Conservation (phyloP, 208 protist genomes). For the Acanthamoeba royreba region DNA sequence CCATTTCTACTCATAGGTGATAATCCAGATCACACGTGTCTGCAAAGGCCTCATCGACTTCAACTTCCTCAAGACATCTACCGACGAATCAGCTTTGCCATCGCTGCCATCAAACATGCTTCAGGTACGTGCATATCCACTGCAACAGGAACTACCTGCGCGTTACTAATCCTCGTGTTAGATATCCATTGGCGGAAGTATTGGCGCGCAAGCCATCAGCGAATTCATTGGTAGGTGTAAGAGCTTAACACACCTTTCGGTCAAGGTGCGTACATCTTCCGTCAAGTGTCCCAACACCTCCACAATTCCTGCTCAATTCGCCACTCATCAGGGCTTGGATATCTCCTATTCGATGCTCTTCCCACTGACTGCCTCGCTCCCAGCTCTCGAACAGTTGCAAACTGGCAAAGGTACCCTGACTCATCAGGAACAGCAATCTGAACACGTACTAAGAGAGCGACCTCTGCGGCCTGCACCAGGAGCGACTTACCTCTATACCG, state of each 20-base stretch:
- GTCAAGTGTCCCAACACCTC: no score
- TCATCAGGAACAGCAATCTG: neutral
- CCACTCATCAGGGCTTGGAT: neutral
- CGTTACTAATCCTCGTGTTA: neutral
- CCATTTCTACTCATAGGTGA: neutral
- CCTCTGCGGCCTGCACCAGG: neutral
- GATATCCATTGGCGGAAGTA: neutral
- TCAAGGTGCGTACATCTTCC: neutral
- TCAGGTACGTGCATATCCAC: neutral
- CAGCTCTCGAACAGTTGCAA: neutral
- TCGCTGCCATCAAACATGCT: neutral
- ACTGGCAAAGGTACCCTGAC: neutral
- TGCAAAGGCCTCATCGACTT: neutral
- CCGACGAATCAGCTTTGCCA: neutral
- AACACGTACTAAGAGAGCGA: neutral
- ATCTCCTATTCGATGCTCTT: neutral
- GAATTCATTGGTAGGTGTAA: neutral
- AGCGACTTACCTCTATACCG: neutral
- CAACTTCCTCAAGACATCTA: neutral
- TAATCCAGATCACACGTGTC: neutral
- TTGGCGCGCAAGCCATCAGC: neutral
- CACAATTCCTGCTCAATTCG: neutral
- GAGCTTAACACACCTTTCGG: neutral
- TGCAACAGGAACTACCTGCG: neutral
- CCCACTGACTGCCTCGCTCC: neutral